These are phyloP conservation scores for Blastobotrys terrestris DNA, from an alignment of 805 yeast genomes.

Conservation along the genomic window DNA sequence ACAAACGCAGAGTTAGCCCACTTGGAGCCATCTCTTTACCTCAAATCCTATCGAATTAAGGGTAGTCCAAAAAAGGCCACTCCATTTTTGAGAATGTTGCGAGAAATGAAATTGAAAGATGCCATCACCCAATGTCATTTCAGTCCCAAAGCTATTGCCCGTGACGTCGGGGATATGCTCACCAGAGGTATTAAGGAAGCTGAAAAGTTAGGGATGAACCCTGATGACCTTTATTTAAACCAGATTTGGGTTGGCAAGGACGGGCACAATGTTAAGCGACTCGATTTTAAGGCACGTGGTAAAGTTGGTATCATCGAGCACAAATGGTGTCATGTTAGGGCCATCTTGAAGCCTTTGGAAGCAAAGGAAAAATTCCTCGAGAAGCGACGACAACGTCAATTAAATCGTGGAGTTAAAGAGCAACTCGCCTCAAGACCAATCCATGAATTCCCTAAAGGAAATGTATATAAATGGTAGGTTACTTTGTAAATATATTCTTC, in stretches of 20 bases:
- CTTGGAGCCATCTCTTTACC: conserved; percentile 82
- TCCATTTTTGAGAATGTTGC: conserved; percentile 66
- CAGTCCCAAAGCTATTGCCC: conserved; percentile 68
- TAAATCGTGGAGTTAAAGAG: conserved; percentile 37
- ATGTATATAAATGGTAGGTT: conserved; percentile 33
- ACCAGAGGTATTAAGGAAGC: conserved; percentile 70
- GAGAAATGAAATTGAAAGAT: conserved; percentile 60
- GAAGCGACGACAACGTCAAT: conserved; percentile 42
- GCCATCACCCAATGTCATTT: conserved; percentile 94
- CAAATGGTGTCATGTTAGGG: conserved; percentile 74
- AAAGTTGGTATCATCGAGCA: conserved; percentile 74
- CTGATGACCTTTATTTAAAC: conserved; percentile 60
- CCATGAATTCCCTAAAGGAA: conserved; percentile 27
- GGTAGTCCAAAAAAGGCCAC: conserved; percentile 88
- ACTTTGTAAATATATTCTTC: not conserved
- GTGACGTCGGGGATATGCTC: conserved; percentile 71
- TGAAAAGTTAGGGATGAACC: conserved; percentile 48
- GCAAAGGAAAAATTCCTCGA: conserved; percentile 46
- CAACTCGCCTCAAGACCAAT: conserved; percentile 36
- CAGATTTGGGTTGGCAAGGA: conserved; percentile 92
- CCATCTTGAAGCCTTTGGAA: conserved; percentile 61
- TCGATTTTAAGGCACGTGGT: conserved; percentile 86
- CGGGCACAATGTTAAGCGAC: conserved; percentile 62
- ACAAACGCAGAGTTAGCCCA: conserved; percentile 62
- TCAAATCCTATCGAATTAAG: conserved; percentile 74